A percentile compares a stretch with the other conserved stretches of the same genome.
These are phyloP conservation scores for Sugiyamaella americana DNA, from an alignment of 805 yeast species.

Conservation along the genomic window DNA sequence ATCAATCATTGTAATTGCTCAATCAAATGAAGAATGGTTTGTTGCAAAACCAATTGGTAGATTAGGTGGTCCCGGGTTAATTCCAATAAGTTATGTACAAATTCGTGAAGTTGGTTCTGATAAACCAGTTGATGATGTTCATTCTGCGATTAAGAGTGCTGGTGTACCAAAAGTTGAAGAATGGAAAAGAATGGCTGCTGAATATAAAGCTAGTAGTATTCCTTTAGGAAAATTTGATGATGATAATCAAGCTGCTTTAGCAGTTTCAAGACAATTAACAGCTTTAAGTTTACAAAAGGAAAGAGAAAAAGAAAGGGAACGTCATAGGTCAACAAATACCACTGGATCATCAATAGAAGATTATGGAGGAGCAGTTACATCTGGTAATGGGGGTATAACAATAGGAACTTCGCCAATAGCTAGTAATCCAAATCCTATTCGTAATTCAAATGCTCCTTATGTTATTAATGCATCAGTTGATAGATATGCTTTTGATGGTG, in stretches of 20 bases:
- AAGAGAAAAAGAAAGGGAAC: no score
- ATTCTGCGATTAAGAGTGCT: constrained; percentile 55
- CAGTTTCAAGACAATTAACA: background rate
- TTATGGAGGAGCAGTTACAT: background rate
- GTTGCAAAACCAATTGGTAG: constrained; percentile 94
- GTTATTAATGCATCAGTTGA: constrained; percentile 70
- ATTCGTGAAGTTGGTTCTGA: constrained; percentile 71
- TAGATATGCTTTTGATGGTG: constrained; percentile 71
- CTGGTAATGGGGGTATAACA: background rate
- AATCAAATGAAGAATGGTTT: constrained; percentile 94
- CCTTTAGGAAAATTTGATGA: constrained; percentile 51
- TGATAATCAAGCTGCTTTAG: constrained; percentile 9
- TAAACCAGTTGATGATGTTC: constrained; percentile 49
- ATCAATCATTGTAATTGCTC: constrained; percentile 88
- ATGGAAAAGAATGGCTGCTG: constrained; percentile 89
- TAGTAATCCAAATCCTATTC: background rate
- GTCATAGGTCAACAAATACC: background rate
- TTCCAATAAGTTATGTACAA: constrained; percentile 86
- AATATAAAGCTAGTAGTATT: constrained; percentile 84
- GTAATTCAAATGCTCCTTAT: constrained; percentile 21
- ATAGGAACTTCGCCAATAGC: background rate
- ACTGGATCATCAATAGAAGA: background rate
- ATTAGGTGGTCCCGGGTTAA: constrained; percentile 94
- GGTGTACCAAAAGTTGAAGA: constrained; percentile 88
- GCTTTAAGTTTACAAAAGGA: background rate